A percentile compares a stretch with the other conserved stretches of the same genome.
Conservation (phyloP, 139 green algal genomes). For the Tetradesmus lagerheimii region DNA sequence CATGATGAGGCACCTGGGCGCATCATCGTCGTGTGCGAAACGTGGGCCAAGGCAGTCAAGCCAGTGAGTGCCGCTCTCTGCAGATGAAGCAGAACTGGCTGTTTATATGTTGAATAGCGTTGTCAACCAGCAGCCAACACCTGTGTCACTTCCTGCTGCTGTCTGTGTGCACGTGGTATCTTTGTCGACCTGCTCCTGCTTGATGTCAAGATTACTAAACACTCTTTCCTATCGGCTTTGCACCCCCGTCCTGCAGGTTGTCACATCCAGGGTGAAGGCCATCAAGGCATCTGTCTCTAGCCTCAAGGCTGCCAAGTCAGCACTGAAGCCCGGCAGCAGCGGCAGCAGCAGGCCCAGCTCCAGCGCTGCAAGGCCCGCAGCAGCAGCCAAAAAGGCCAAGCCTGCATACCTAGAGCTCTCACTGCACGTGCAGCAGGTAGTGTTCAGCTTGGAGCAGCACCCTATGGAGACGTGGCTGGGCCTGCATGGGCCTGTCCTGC, state of each 20-base stretch:
- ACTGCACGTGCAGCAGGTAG: conserved; percentile 49
- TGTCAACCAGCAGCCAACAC: too few relatives aligned
- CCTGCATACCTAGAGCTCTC: conserved; percentile 63
- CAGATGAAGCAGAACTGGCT: too few relatives aligned
- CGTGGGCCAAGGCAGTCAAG: conserved; percentile 78
- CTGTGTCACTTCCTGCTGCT: too few relatives aligned
- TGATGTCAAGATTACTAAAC: too few relatives aligned
- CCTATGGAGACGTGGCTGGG: conserved; percentile 80
- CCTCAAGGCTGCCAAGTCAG: conserved; percentile 5
- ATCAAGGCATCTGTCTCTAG: neutral
- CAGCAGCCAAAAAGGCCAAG: neutral
- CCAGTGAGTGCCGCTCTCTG: conserved; percentile 51
- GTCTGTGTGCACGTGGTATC: neutral
- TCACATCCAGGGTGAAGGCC: neutral
- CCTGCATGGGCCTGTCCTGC: conserved; percentile 63
- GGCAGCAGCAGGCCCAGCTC: conserved; percentile 18
- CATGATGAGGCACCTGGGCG: conserved; percentile 61
- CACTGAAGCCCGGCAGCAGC: neutral
- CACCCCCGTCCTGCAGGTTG: conserved; percentile 2
- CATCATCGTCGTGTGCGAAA: conserved; percentile 61
- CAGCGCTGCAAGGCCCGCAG: neutral
- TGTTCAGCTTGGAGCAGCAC: conserved; percentile 75
- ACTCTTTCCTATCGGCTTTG: too few relatives aligned
- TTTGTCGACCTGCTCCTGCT: too few relatives aligned
- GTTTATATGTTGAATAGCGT: too few relatives aligned